These are phyloP conservation scores for Mucor velutinosus DNA, from an alignment of 371 early-diverging fungal species.

Conservation along the genomic window DNA sequence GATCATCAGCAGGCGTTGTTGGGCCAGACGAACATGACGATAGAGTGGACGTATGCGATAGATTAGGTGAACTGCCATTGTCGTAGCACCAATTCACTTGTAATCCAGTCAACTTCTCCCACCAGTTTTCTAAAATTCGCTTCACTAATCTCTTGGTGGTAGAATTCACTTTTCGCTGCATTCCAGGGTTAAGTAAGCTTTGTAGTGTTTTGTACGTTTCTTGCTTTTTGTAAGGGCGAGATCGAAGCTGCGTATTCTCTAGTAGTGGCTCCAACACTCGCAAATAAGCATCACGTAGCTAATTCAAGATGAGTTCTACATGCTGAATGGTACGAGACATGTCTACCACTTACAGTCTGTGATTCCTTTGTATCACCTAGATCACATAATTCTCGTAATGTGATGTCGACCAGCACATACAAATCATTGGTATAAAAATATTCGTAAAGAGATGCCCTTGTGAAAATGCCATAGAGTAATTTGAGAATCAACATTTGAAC, in stretches of 20 bases:
- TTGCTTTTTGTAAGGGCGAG: slow-evolving; percentile 53
- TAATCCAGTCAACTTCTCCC: slow-evolving; percentile 25
- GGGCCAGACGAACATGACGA: slow-evolving; percentile 9
- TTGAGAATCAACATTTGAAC: slow-evolving; percentile 74
- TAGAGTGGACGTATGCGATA: not conserved
- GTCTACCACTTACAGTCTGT: slow-evolving; percentile 38
- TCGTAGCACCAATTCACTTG: not conserved
- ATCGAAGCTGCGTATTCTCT: slow-evolving; percentile 62
- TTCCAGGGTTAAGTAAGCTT: slow-evolving; percentile 39
- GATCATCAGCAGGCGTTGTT: slow-evolving; percentile 13
- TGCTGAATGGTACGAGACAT: not conserved
- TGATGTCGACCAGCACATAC: slow-evolving; percentile 80
- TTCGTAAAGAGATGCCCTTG: slow-evolving; percentile 55
- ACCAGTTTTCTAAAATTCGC: slow-evolving; percentile 60
- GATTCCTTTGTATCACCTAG: slow-evolving; percentile 71
- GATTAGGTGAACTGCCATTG: slow-evolving; percentile 7
- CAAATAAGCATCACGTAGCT: slow-evolving; percentile 79
- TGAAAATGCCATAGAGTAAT: slow-evolving; percentile 70
- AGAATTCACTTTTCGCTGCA: slow-evolving; percentile 35
- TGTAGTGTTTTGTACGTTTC: slow-evolving; percentile 51
- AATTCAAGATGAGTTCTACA: not conserved
- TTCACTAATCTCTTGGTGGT: slow-evolving; percentile 43
- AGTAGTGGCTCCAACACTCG: slow-evolving; percentile 73
- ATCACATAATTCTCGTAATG: slow-evolving; percentile 76
- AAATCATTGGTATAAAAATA: slow-evolving; percentile 91